These are phyloP conservation scores for Penicillium sp. DNA, from an alignment of 2,329 filamentous ascomycete genomes.

Conservation along the genomic window DNA sequence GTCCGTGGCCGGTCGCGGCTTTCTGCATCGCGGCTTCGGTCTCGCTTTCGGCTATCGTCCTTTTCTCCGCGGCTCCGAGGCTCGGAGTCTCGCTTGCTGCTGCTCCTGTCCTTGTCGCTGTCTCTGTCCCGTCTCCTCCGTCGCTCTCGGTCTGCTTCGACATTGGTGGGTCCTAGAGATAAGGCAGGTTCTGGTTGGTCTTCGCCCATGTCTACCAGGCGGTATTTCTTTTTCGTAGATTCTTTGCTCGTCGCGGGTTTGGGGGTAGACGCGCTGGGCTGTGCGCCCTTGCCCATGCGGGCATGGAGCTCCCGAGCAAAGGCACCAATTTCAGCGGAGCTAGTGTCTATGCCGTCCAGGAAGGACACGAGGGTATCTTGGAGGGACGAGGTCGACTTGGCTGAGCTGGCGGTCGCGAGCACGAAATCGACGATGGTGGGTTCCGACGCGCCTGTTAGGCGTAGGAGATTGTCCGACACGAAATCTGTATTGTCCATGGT, in stretches of 20 bases:
- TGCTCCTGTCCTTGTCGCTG: constrained; percentile 25
- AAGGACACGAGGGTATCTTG: constrained; percentile 53
- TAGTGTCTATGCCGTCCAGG: constrained; percentile 44
- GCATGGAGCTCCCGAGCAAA: constrained; percentile 51
- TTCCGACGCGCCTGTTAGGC: constrained; percentile 56
- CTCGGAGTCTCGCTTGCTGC: constrained; percentile 19
- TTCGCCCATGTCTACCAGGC: constrained; percentile 55
- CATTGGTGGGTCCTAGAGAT: constrained; percentile 31
- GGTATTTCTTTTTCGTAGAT: constrained; percentile 50
- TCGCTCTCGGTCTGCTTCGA: constrained; percentile 38
- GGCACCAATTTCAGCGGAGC: constrained; percentile 43
- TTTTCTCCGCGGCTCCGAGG: constrained; percentile 29
- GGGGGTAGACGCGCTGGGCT: constrained; percentile 14
- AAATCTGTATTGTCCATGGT: constrained; percentile 43
- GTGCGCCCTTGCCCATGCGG: constrained; percentile 25
- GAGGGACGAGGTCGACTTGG: constrained; percentile 49
- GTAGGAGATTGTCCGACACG: constrained; percentile 52
- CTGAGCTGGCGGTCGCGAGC: constrained; percentile 52
- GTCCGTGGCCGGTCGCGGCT: constrained; percentile 45
- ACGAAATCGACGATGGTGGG: constrained; percentile 58
- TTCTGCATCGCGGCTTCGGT: constrained; percentile 36
- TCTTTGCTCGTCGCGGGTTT: constrained; percentile 24
- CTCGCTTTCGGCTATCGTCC: constrained; percentile 41
- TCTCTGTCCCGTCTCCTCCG: constrained; percentile 21
- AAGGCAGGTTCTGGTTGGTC: constrained; percentile 36